Base-by-base conservation (phyloP, 371 early-diverging fungal species). In the Cokeromyces recurvatus region DNA sequence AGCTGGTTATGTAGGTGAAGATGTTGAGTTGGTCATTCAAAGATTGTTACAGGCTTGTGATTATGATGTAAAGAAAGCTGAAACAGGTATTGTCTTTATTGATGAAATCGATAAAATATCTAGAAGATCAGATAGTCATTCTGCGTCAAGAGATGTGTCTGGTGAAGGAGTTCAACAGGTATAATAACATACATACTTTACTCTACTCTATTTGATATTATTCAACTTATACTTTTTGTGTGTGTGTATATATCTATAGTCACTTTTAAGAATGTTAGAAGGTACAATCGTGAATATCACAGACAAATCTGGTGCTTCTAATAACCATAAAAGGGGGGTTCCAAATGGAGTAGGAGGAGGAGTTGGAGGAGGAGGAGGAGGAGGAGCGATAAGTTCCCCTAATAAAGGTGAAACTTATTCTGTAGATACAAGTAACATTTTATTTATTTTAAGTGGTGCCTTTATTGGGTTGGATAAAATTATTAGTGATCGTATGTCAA, bases 101-200 rank as follows among this genome's bases (percentile, higher is more conserved):
- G 95, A 94, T 57, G 95, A 94, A 60, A 86, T 94, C 27, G 95
- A 94, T 71, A 92, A 92, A 64, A 86, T 92, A 44, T 82, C 91
- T 1, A 70, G 85, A 45, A 68, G 86, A 53, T 81, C 86, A 0
- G 94, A 92, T 60, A 59, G 86, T 8, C 71, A 77, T 50, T 82
- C 88, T 0, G 72, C 81, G 17, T 80, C 91, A n/a, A 87, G 90
- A 52, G 95, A 94, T 67, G 93, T 94, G 1, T 86, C 90, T 6
- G 95, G 95, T 40, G 94, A 94, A 64, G 95, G 95, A 7, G 95
- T 94, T 5, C 95, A 94, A 57, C 93, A 94, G 59, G 83, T 64
- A n/a, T n/a, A n/a, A n/a, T n/a, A n/a, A n/a, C n/a, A n/a, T 36
- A n/a, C n/a, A n/a, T n/a, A n/a, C n/a, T n/a, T n/a, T n/a, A n/a